A percentile compares a stretch with the other conserved stretches of the same genome.
These are phyloP conservation scores for Dissophora ornata DNA, from an alignment of 192 early-diverging fungal genomes.

Conservation along the genomic window DNA sequence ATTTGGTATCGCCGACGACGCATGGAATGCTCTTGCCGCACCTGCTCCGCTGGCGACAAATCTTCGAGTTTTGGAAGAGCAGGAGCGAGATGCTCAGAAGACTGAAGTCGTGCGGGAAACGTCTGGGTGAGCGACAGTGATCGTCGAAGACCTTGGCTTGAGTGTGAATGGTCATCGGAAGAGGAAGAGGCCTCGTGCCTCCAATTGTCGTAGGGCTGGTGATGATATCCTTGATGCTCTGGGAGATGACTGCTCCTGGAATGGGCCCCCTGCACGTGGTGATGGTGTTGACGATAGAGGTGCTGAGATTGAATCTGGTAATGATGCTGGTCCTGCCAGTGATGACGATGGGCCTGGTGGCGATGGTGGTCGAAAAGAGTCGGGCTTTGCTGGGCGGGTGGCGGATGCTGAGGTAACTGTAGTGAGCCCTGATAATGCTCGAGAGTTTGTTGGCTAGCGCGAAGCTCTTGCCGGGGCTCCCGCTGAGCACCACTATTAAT, in stretches of 20 bases:
- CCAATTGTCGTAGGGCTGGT: not conserved
- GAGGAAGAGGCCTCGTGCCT: conserved; percentile 1
- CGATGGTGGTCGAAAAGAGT: conserved; percentile 2
- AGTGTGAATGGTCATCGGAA: not conserved
- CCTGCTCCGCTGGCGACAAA: conserved; percentile 33
- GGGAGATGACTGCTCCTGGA: not conserved
- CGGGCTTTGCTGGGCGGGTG: not conserved
- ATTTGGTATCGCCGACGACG: conserved; percentile 32
- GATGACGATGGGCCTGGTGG: not conserved
- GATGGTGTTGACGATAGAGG: not conserved
- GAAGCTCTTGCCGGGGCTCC: conserved; percentile 31
- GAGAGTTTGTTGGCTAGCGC: not conserved
- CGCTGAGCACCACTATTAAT: conserved; percentile 31
- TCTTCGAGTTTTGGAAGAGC: conserved; percentile 8
- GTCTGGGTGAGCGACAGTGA: conserved; percentile 20
- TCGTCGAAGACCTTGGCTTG: not conserved
- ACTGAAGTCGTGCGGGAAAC: not conserved
- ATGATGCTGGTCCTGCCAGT: conserved; percentile 1
- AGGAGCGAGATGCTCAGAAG: not conserved
- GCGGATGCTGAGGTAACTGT: not conserved
- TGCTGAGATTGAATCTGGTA: not conserved
- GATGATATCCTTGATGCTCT: not conserved
- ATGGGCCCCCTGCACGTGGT: not conserved
- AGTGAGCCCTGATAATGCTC: conserved; percentile 6
- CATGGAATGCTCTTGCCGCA: conserved; percentile 32